Evolutionary conservation across 179 eudicot species (phyloP), one percentile per base, ranked within the genome.

Genomic region (Nepenthes alata): DNA sequence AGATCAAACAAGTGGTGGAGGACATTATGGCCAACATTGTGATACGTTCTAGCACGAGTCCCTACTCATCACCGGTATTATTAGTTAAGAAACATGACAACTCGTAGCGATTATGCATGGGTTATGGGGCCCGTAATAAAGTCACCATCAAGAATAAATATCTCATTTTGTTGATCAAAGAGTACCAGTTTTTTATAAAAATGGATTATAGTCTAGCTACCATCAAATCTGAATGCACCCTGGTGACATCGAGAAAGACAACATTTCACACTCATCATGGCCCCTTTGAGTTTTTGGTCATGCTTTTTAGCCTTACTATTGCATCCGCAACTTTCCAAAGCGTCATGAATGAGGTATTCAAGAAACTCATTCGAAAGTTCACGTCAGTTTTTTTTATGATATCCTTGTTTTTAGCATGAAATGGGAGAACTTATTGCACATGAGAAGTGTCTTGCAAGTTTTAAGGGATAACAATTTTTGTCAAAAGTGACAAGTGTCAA

Each of bases 201-300:
- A 49, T 3, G 63, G 58, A 5, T 12, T 66, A 0, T 12, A 60
- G 4, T 25, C 54, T 5, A 53, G 56, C 3, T 58, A 35, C 47
- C 57, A 57, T 16, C 64, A 67, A 52, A 38, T 51, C 15, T 8
- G 59, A 12, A 12, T 58, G 13, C 10, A 16, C 6, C 11, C 7
- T 8, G 15, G 25, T 6, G 70, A 67, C 8, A 11, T 49, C 4
- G 10, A 11, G 2, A 67, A 67, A 41, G 25, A 67, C 64, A 8
- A 50, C 70, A 0, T 67, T 67, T 9, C 2, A 12, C 0, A 65
- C 55, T 7, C 61, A 56, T 58, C 11, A 65, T 1, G 61, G 45
- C 13, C 37, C 5, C 5, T 62, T 13, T 13, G 65, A 62, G 65
- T 62, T 62, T 11, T 3, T 48, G 13, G 37, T 47, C 13, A 48